phyloP scores from a whole-genome alignment of 306 rosid genomes.

The Trichosanthes truncata region DNA sequence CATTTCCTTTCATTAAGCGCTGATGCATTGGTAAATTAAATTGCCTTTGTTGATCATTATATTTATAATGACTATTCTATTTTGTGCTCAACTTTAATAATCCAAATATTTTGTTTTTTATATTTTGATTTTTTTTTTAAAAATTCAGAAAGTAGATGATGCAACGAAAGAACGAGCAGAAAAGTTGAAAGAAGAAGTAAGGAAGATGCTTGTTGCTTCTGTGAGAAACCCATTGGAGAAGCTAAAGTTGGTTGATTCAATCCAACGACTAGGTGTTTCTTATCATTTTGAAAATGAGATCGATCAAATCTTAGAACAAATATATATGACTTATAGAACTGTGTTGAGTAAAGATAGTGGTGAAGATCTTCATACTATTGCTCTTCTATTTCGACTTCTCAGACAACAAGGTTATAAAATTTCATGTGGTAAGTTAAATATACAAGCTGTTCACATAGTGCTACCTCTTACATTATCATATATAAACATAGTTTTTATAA shows the following conservation, averaged over 20 bases:
- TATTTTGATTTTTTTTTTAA: no score
- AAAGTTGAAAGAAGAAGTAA: slow-evolving; percentile 26
- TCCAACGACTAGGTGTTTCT: slow-evolving; percentile 23
- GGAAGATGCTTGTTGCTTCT: neutral
- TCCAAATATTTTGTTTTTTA: no score
- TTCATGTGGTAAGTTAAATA: slow-evolving; percentile 20
- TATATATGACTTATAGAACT: neutral
- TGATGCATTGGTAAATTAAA: neutral
- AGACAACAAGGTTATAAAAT: slow-evolving; percentile 31
- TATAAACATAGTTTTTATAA: no score
- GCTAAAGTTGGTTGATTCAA: slow-evolving; percentile 17
- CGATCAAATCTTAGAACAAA: neutral
- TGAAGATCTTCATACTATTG: slow-evolving; percentile 6
- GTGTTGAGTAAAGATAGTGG: neutral
- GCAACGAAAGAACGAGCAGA: neutral
- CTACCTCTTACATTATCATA: no score
- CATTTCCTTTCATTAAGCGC: neutral
- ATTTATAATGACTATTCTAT: no score
- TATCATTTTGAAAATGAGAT: slow-evolving; percentile 36
- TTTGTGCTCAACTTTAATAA: no score
- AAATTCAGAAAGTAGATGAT: neutral
- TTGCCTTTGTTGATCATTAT: neutral
- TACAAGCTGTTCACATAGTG: no score
- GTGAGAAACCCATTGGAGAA: slow-evolving; percentile 5
- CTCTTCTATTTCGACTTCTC: slow-evolving; percentile 36